Conservation (phyloP, 179 eudicot species). For the Pouteria campechiana region DNA sequence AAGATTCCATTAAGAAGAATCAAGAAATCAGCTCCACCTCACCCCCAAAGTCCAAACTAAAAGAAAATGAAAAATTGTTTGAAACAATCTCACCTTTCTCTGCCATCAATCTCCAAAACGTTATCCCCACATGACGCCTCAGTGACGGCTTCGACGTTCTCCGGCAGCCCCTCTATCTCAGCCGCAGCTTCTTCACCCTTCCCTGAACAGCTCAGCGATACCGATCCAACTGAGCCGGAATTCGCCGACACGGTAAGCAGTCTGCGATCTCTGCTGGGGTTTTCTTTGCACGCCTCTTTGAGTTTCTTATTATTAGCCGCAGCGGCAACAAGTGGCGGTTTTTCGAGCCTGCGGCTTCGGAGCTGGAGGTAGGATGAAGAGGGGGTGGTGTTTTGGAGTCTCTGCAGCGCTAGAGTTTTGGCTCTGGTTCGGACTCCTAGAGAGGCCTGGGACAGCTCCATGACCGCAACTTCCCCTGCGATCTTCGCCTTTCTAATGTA, state of each 20-base stretch:
- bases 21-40: too few species aligned
- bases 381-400: constrained; percentile 9
- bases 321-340: constrained; percentile 24
- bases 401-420: constrained; percentile 51
- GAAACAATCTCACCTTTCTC: constrained; percentile 37
- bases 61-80: too few species aligned
- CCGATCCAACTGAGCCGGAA: constrained; percentile 13
- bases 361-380: constrained; percentile 63
- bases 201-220: constrained; percentile 8
- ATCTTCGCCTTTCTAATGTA: constrained; percentile 66
- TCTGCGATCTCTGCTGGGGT: not conserved
- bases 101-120: constrained; percentile 41
- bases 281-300: not conserved
- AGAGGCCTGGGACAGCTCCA: constrained; percentile 40
- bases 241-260: constrained; percentile 1
- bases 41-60: too few species aligned
- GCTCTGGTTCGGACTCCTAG: constrained; percentile 70
- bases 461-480: constrained; percentile 44
- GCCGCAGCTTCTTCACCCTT: constrained; percentile 1
- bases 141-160: constrained; percentile 6
- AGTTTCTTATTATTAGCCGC: not conserved
- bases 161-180: constrained; percentile 3
- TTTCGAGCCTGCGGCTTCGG: constrained; percentile 64
- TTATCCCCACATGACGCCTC: constrained; percentile 71
- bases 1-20: too few species aligned